phyloP scores from a whole-genome alignment of 2,329 filamentous ascomycete species.

The Zymoseptoria tritici region DNA sequence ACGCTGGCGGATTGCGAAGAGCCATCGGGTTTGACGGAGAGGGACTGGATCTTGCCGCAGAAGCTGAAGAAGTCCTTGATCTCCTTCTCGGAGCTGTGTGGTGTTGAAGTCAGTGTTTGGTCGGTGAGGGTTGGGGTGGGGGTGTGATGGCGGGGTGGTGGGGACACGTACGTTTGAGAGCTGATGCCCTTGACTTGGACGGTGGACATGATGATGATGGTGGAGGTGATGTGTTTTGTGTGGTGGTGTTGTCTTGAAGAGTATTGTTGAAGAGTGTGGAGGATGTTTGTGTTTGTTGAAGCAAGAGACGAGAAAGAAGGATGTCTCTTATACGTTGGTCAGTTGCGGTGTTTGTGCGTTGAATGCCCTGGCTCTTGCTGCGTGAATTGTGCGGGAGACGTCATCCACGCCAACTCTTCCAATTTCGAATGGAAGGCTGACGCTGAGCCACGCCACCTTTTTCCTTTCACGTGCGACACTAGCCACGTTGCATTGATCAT shows the following conservation, averaged over 20 bases:
- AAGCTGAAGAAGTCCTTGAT: conserved; percentile 94
- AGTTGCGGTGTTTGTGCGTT: neutral
- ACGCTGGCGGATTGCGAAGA: conserved; percentile 79
- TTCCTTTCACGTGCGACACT: no score
- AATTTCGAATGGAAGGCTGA: no score
- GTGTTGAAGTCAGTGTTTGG: neutral
- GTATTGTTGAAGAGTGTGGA: neutral
- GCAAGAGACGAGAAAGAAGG: neutral
- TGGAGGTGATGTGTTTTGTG: neutral
- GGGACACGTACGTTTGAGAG: conserved; percentile 20
- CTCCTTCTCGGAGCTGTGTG: conserved; percentile 76
- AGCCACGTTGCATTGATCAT: no score
- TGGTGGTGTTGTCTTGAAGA: neutral
- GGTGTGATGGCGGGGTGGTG: neutral
- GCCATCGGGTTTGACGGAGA: conserved; percentile 65
- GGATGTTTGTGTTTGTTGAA: neutral
- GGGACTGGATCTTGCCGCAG: conserved; percentile 83
- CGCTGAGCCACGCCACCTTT: no score
- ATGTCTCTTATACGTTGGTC: neutral
- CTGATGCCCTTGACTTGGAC: conserved; percentile 90
- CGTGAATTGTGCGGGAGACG: neutral
- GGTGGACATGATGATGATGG: conserved; percentile 51
- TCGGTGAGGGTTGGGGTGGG: neutral
- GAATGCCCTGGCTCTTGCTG: no score
- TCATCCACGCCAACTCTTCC: no score